Percentiles rank a stretch among this genome's conserved stretches.
Evolutionary conservation across 1,284 basidiomycete genomes (phyloP).

Genomic region (Pseudozyma pruni): DNA sequence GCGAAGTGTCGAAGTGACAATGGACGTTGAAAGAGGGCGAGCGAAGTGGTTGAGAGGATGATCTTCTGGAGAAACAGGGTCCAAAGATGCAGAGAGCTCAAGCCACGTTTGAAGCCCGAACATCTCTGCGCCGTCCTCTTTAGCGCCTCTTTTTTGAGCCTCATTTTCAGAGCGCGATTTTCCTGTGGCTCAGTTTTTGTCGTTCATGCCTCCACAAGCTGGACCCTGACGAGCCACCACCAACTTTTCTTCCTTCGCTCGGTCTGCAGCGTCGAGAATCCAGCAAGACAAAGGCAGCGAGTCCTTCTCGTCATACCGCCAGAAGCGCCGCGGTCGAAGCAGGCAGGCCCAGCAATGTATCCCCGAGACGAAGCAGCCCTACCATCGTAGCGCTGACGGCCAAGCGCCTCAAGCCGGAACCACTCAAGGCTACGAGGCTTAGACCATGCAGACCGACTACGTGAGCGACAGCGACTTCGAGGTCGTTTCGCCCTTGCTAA

Average conservation of each 20-base stretch:
- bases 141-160: background rate
- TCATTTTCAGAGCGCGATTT: no score
- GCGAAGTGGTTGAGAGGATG: background rate
- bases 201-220: background rate
- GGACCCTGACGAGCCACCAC: constrained; percentile 4
- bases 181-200: constrained; percentile 8
- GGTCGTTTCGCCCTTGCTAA: constrained; percentile 2
- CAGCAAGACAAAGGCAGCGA: no score
- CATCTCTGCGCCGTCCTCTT: background rate
- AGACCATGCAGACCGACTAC: constrained; percentile 12
- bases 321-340: no score
- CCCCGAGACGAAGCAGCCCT: no score
- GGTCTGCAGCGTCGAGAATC: no score
- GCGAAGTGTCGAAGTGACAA: no score
- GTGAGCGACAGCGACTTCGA: constrained; percentile 24
- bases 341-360: no score
- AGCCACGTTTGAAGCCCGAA: constrained; percentile 14
- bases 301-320: no score
- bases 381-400: no score
- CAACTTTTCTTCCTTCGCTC: background rate
- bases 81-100: constrained; percentile 9
- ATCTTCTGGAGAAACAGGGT: constrained; percentile 4
- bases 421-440: background rate
- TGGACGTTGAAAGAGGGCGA: no score
- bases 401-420: no score